Percentiles rank a stretch among this genome's conserved stretches.
phyloP scores from a whole-genome alignment of 2,329 filamentous ascomycete species.

The Tolypocladium ophioglossoides region DNA sequence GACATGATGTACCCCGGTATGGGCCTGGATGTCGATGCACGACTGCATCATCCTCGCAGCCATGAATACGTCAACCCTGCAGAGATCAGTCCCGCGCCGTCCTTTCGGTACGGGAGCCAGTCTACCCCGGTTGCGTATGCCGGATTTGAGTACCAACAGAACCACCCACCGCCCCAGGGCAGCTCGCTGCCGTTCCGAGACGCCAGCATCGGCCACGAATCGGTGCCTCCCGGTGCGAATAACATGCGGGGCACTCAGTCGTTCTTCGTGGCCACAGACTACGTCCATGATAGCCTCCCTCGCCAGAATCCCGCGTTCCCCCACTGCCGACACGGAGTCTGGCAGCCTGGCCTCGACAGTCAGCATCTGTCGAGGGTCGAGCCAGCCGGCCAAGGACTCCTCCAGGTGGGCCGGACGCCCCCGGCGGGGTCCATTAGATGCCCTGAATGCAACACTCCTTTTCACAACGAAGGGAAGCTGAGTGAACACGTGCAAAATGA shows the following conservation, averaged over 20 bases:
- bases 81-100: neutral
- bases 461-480: neutral
- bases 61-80: neutral
- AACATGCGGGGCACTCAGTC: neutral
- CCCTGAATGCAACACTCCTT: neutral
- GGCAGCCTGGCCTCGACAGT: neutral
- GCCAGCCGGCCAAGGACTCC: neutral
- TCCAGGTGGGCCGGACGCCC: slow-evolving; percentile 15
- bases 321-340: neutral
- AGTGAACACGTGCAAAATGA: neutral
- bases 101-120: neutral
- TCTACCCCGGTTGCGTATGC: neutral
- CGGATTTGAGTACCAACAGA: neutral
- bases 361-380: neutral
- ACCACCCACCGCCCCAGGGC: neutral
- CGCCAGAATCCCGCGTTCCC: neutral
- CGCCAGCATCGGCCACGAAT: neutral
- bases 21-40: neutral
- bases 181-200: neutral
- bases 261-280: neutral
- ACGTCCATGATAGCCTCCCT: neutral
- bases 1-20: neutral
- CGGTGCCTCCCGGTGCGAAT: neutral
- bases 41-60: neutral
- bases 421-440: slow-evolving; percentile 35